Evolutionary conservation across 2,329 filamentous ascomycete genomes (phyloP), one percentile per base, ranked within the genome.

Genomic region (Xylaria sp.): DNA sequence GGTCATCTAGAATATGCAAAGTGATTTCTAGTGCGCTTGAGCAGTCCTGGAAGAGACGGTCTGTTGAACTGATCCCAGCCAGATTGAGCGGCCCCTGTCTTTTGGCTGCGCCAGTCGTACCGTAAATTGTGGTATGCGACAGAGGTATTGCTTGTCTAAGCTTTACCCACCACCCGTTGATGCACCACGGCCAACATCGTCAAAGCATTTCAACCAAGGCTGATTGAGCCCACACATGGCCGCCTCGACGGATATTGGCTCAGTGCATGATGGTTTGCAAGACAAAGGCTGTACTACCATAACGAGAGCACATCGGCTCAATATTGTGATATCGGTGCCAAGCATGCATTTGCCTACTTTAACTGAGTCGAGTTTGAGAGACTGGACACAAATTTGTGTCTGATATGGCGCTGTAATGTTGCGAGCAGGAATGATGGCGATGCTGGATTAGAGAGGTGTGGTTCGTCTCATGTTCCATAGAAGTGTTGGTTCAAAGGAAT

Each of bases 381-480:
- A 17, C 22, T 27, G 36, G 47, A n/a, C 33, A 39, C 17, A 47
- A 51, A n/a, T n/a, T 53, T 55, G 55, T 49, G 51, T 61, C 56
- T 66, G 45, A 15, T 47, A 39, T 47, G 61, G 61, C 53, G 38
- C 31, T 44, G 45, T 27, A 39, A 67, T 45, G 64, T 45, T 53
- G 51, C 25, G 36, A 39, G 51, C 36, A 44, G 63, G 44, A 50
- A 55, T 33, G 55, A 58, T 50, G 60, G 57, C 44, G 64, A 61
- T 69, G 51, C 61, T 55, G 59, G 27, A 55, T 67, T 62, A 64
- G 61, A 61, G 67, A 69, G 63, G 64, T 69, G 67, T 61, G 61
- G 67, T 69, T 67, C 45, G 56, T 51, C 58, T 54, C 31, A 45
- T 57, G 56, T 56, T 54, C 56, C 29, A 45, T 20, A 22, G 54